Conservation (phyloP, 345 rosid genomes). For the Pugionium dolabratum region DNA sequence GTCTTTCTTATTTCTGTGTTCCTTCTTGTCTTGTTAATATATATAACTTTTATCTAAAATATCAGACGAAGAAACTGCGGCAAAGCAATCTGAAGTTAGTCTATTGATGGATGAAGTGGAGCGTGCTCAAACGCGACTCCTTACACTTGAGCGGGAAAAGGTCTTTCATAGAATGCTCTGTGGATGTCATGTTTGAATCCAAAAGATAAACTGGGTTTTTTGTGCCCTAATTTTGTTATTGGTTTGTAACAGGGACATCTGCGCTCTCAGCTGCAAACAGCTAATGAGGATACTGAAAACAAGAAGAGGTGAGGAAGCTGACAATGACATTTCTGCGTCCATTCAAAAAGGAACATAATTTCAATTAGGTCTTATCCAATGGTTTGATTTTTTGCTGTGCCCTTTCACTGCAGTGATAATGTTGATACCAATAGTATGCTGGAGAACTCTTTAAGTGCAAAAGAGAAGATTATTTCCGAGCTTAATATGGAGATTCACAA, state of each 20-base stretch:
- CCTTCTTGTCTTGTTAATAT: conserved; percentile 23
- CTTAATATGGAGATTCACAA: conserved; percentile 90
- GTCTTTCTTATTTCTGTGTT: conserved; percentile 12
- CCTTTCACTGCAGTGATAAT: conserved; percentile 58
- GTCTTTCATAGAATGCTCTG: conserved; percentile 38
- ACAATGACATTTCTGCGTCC: conserved; percentile 15
- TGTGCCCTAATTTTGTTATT: conserved; percentile 19
- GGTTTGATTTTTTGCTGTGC: conserved; percentile 7
- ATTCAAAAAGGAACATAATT: conserved; percentile 13
- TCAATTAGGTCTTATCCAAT: conserved; percentile 15
- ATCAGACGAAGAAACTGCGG: conserved; percentile 91
- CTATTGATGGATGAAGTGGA: conserved; percentile 99
- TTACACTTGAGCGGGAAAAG: conserved; percentile 97
- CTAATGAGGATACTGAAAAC: conserved; percentile 74
- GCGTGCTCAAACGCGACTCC: conserved; percentile 93
- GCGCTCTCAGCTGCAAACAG: conserved; percentile 82
- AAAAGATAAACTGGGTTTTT: not conserved
- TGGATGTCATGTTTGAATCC: conserved; percentile 22
- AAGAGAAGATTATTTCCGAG: conserved; percentile 94
- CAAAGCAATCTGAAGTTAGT: conserved; percentile 91
- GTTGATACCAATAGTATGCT: conserved; percentile 75
- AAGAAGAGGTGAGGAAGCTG: conserved; percentile 60
- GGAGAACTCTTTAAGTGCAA: conserved; percentile 85
- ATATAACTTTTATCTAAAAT: conserved; percentile 27
- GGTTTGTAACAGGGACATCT: conserved; percentile 65